These are phyloP conservation scores for Cucumis melo DNA, from an alignment of 306 rosid species.

Conservation along the genomic window DNA sequence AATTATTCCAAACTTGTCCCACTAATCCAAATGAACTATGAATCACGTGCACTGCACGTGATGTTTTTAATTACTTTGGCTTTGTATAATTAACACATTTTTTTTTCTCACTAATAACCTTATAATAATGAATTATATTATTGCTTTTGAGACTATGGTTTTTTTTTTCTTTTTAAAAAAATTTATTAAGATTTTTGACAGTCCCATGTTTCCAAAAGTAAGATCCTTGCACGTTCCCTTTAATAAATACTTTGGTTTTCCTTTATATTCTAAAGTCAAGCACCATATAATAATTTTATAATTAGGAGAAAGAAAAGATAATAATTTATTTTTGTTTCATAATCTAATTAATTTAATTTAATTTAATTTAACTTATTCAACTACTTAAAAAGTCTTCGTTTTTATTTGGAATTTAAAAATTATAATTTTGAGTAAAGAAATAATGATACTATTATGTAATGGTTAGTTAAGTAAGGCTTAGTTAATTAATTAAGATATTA, in stretches of 20 bases:
- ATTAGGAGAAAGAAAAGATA: not conserved
- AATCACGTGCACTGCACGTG: not conserved
- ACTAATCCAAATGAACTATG: not conserved
- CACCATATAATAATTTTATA: not conserved
- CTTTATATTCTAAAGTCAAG: not conserved
- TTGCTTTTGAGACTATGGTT: not conserved
- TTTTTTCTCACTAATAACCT: not conserved
- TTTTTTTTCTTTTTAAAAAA: not conserved
- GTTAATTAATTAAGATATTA: too few relatives aligned
- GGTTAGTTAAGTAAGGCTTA: too few relatives aligned
- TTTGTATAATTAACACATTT: not conserved
- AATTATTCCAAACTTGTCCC: not conserved
- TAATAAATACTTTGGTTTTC: not conserved
- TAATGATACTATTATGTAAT: too few relatives aligned
- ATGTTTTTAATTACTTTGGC: not conserved
- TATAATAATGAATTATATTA: not conserved
- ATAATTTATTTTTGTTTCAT: not conserved
- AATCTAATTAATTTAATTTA: too few relatives aligned
- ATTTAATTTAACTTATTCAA: not conserved
- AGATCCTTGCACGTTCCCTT: conserved; percentile 1
- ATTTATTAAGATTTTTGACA: not conserved
- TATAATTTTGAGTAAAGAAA: too few relatives aligned
- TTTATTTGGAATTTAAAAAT: not conserved
- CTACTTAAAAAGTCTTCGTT: not conserved
- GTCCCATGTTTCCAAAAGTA: conserved; percentile 1